Evolutionary conservation across 2,329 filamentous ascomycete species (phyloP), one percentile per base, ranked within the genome.

Genomic region (Knufia fluminis): DNA sequence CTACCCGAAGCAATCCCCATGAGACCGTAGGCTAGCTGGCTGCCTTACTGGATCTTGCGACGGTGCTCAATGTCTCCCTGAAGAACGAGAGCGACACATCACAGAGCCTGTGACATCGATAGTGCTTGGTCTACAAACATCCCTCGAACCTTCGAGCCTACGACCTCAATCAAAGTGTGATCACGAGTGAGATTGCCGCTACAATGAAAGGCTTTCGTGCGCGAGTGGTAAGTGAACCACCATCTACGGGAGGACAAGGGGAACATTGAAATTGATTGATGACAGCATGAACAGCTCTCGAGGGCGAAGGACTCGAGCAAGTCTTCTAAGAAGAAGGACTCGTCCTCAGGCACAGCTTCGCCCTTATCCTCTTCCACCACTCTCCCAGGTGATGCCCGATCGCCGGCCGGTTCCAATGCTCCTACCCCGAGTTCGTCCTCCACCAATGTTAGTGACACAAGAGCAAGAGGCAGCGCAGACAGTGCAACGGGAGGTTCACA

Each of bases 151-250:
- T 19, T 36, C 14, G n/a, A 7, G 19, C 16, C 43, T 24, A n/a
- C 24, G 12, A 43, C 14, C 9, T 28, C 40, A 43, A 26, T 22
- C 7, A 17, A n/a, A 43, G 20, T 26, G 20, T 43, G 3, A 41
- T 24, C 23, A 3, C 3, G 20, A 26, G 22, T 28, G 40, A 12
- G 28, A 23, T n/a, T 7, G 17, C 61, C 57, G 70, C 69, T 71
- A 85, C 78, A 71, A 96, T 97, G 91, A 96, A 95, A 76, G 86
- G 88, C 69, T 94, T 97, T 72, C 86, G 89, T 73, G 88, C 94
- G 77, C 87, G 86, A 85, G 89, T 96, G 77, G 89, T 95, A 81
- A 78, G 86, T 81, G 31, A 16, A 39, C 57, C 59, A 59, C 62
- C 59, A 59, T 62, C 61, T 54, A 49, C 53, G 35, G 14, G 40